Base-by-base conservation (phyloP, 2,329 filamentous ascomycete species). In the Fusarium foetens region DNA sequence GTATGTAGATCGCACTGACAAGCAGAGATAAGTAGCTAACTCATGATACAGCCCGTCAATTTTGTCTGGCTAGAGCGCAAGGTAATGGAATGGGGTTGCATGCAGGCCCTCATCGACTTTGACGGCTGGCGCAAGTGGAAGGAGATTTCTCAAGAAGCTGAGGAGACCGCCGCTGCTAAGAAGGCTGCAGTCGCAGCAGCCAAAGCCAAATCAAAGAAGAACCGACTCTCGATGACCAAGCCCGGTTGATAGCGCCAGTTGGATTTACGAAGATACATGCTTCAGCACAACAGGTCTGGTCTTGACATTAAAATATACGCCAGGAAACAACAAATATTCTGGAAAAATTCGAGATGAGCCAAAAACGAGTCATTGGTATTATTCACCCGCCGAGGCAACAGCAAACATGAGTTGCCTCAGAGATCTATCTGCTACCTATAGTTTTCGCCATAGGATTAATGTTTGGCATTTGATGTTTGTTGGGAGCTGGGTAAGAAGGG, bases 91-190 rank as follows among this genome's bases (percentile, higher is more conserved):
- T 99, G 96, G 96, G 96, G 96, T 63, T 98, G 96, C 85, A 99
- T 99, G 96, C 96, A 98, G 84, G 96, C 96, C 14, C 88, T 99
- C 29, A 98, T 99, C 78, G 96, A 99, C 84, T 98, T 96, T 80
- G 95, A 98, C 80, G 96, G 96, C 69, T 99, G 96, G 96, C 90
- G 95, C 61, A 94, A 94, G 81, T 99, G 96, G 96, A 97, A 97
- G 81, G 93, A 96, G 77, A 95, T 93, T 78, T 85, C 85, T 13
- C 84, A 86, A 63, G 84, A 85, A 67, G 80, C 80, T 8, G 83
- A 85, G 29, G 81, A 83, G 59, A 79, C 82, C 25, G 85, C 85
- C 33, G 80, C 83, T 7, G 78, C 75, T 23, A 85, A 84, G 73
- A 86, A 85, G 73, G 75, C 78, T 12, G 79, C 80, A 27, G 79